These are phyloP conservation scores for Moesziomyces sp. DNA, from an alignment of 1,284 basidiomycete genomes.

Conservation along the genomic window DNA sequence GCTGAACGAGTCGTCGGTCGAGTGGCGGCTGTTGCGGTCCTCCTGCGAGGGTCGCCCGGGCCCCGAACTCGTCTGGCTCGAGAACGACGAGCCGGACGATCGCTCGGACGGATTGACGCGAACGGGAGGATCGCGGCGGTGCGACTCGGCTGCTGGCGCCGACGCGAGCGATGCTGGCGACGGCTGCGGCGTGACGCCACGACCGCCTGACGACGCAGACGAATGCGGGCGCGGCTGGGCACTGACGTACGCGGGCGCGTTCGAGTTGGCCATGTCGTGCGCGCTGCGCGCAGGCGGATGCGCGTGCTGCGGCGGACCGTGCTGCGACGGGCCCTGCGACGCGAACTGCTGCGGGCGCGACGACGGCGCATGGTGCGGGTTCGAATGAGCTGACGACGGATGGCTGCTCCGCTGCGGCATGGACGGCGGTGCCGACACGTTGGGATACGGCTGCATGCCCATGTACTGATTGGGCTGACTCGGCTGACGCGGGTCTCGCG, in stretches of 20 bases:
- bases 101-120: slow-evolving; percentile 48
- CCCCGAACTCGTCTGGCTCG: slow-evolving; percentile 34
- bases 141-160: slow-evolving; percentile 11
- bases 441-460: slow-evolving; percentile 16
- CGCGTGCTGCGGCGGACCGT: slow-evolving; percentile 4
- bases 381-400: slow-evolving; percentile 13
- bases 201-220: slow-evolving; percentile 13
- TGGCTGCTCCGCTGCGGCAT: slow-evolving; percentile 27
- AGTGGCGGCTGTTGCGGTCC: slow-evolving; percentile 29
- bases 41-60: slow-evolving; percentile 25
- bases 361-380: slow-evolving; percentile 26
- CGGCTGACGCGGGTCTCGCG: slow-evolving; percentile 43
- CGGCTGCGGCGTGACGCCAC: slow-evolving; percentile 9
- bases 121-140: slow-evolving; percentile 26
- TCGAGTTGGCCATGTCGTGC: slow-evolving; percentile 16
- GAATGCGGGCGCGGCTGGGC: slow-evolving; percentile 24
- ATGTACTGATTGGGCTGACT: slow-evolving; percentile 16
- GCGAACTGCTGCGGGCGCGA: slow-evolving; percentile 33
- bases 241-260: slow-evolving; percentile 3
- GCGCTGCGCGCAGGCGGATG: slow-evolving; percentile 6
- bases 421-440: slow-evolving; percentile 22
- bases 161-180: slow-evolving; percentile 1
- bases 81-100: slow-evolving; percentile 60
- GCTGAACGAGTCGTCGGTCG: slow-evolving; percentile 52
- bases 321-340: slow-evolving; percentile 7